Evolutionary conservation across 2,329 filamentous ascomycete species (phyloP).

Genomic region (Pseudogymnoascus sp.): DNA sequence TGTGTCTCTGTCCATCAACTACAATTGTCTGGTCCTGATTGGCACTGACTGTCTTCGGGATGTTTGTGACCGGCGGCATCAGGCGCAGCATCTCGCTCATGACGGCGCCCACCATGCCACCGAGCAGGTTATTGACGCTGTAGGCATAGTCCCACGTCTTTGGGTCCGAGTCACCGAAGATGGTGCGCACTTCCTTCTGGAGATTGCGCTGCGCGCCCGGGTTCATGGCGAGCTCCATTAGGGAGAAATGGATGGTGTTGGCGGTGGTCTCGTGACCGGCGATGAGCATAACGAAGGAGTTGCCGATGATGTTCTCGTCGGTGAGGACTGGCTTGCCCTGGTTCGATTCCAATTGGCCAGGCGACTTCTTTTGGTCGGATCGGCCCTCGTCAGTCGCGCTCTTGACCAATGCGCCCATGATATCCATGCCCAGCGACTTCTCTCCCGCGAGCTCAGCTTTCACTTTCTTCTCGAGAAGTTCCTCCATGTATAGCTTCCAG

Average conservation of each 20-base stretch:
- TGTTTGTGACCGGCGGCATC: constrained; percentile 60
- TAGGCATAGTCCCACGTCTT: constrained; percentile 63
- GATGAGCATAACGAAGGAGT: constrained; percentile 60
- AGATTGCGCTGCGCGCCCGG: constrained; percentile 55
- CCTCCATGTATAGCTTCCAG: constrained; percentile 56
- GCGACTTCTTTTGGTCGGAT: constrained; percentile 35
- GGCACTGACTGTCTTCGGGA: constrained; percentile 57
- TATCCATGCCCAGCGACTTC: constrained; percentile 40
- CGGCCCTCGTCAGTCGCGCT: constrained; percentile 30
- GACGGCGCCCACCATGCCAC: constrained; percentile 62
- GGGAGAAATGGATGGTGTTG: constrained; percentile 63
- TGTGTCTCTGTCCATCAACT: constrained; percentile 49
- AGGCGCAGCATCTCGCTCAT: constrained; percentile 72
- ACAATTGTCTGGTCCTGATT: constrained; percentile 47
- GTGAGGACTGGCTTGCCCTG: constrained; percentile 46
- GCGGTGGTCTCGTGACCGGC: constrained; percentile 78
- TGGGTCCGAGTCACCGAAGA: constrained; percentile 51
- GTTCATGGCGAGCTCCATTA: constrained; percentile 60
- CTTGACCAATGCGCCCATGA: constrained; percentile 46
- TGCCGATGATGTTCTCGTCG: constrained; percentile 62
- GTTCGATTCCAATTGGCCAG: constrained; percentile 34
- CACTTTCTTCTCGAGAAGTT: constrained; percentile 46
- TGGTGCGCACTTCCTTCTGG: constrained; percentile 60
- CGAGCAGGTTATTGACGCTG: constrained; percentile 56
- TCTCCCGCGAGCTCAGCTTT: constrained; percentile 33